Conservation (phyloP, 805 yeast species). For the Priceomyces castillae region DNA sequence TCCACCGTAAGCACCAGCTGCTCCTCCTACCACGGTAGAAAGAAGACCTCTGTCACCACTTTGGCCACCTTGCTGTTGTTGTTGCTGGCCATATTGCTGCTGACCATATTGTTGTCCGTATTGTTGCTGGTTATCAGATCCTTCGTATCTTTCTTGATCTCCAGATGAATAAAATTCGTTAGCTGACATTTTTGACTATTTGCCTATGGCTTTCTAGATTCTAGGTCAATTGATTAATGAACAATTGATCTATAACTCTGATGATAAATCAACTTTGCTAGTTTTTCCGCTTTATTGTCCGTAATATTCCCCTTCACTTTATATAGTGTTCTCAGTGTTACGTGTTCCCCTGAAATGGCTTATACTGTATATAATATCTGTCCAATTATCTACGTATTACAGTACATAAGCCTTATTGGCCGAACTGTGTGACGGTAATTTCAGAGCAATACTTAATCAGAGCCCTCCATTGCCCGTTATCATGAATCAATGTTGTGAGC, state of each 20-base stretch:
- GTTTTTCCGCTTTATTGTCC: no score
- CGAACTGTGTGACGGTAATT: no score
- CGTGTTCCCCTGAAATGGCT: no score
- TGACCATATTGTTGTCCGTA: conserved; percentile 18
- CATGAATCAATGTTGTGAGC: no score
- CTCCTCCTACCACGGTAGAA: conserved; percentile 48
- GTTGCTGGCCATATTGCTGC: conserved; percentile 24
- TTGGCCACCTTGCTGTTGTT: conserved; percentile 30
- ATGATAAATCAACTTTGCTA: neutral
- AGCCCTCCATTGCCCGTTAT: no score
- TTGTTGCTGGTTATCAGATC: conserved; percentile 7
- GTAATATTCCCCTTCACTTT: no score
- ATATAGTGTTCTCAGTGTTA: no score
- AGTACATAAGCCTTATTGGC: no score
- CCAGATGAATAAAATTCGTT: conserved; percentile 54
- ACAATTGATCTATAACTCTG: neutral
- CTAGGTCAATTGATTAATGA: neutral
- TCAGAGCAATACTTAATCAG: no score
- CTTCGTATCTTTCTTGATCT: conserved; percentile 33
- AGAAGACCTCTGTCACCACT: conserved; percentile 40
- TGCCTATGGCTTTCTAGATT: neutral
- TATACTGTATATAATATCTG: no score
- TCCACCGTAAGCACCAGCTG: conserved; percentile 55
- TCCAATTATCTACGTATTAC: no score
- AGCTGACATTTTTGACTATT: conserved; percentile 44